phyloP scores from a whole-genome alignment of 2,329 filamentous ascomycete species.

The Chrysosporium queenslandicum region DNA sequence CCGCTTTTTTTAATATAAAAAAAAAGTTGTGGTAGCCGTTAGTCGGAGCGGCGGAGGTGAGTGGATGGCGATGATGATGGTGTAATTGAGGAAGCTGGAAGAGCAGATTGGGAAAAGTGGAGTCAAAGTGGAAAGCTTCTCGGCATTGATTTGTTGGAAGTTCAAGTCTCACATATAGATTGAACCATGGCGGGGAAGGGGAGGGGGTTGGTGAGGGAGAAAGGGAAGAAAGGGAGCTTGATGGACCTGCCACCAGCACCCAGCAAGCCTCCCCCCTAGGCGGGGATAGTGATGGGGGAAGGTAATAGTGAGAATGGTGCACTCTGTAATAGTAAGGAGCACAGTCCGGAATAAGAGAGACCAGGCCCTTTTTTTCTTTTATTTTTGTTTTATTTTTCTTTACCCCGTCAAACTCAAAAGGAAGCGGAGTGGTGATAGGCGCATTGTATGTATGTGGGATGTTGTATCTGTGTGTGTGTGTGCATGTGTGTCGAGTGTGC shows the following conservation, averaged over 20 bases:
- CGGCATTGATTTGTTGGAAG: conserved; percentile 9
- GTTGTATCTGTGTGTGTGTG: too few relatives aligned
- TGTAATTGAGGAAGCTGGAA: neutral
- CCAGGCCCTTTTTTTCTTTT: too few relatives aligned
- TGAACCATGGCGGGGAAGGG: neutral
- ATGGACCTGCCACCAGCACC: too few relatives aligned
- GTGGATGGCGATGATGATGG: too few relatives aligned
- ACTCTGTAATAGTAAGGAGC: neutral
- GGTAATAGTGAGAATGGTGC: neutral
- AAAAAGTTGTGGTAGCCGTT: neutral
- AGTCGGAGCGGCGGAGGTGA: too few relatives aligned
- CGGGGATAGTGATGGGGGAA: too few relatives aligned
- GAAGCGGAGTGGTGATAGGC: neutral
- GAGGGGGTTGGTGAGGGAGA: neutral
- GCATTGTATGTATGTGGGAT: too few relatives aligned
- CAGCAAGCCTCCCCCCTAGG: too few relatives aligned
- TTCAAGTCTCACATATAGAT: conserved; percentile 6
- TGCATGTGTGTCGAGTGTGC: too few relatives aligned
- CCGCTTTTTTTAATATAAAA: neutral
- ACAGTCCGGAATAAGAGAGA: neutral
- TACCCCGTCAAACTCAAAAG: neutral
- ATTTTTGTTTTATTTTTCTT: too few relatives aligned
- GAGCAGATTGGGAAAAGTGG: neutral
- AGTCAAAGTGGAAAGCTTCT: conserved; percentile 2
- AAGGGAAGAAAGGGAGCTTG: too few relatives aligned